Base-by-base conservation (phyloP, 306 rosid species). In the Rosa persica region DNA sequence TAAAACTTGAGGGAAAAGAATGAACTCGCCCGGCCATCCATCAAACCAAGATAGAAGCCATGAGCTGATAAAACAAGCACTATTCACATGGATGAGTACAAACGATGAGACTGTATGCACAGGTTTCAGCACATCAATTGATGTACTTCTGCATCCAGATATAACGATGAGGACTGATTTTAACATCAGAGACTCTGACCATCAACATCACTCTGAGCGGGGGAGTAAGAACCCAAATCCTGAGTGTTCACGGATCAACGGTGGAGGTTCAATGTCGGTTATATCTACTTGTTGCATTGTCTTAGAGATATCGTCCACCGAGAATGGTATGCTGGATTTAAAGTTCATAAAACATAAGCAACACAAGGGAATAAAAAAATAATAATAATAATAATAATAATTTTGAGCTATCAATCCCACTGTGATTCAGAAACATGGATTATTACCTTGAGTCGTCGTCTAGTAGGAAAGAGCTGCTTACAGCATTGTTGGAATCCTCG, bases 271-370 rank as follows among this genome's bases (percentile, higher is more conserved):
- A 11, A 96, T 83, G 43, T 96, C 99, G 3, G 91, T 90, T 43
- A 90, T 87, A n/a, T 96, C 99, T 68, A 93, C 89, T 85, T 90
- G 90, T 84, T 90, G 86, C 91, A 96, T 93, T 39, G 99, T 90
- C 91, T 96, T 96, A 72, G 99, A 96, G 76, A 96, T 90, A 78
- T 96, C 99, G 43, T 96, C 98, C 86, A 96, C 99, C 16, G 99
- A 89, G 88, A 96, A 96, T 5, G 99, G 99, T 75, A 96, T 96
- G 87, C 99, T 96, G 93, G 88, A 81, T 70, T 65, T 76, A 71
- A 36, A 42, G 79, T 68, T 73, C 43, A 78, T 30, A 48, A 22
- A 72, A 47, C 67, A 82, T 83, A 66, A 81, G 65, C 60, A 34
- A 66, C 67, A 74, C 30, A 61, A 15, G 44, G n/a, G 19, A 27